Evolutionary conservation across 164 flowering plant species (phyloP).

Genomic region (Magnolia sinica): DNA sequence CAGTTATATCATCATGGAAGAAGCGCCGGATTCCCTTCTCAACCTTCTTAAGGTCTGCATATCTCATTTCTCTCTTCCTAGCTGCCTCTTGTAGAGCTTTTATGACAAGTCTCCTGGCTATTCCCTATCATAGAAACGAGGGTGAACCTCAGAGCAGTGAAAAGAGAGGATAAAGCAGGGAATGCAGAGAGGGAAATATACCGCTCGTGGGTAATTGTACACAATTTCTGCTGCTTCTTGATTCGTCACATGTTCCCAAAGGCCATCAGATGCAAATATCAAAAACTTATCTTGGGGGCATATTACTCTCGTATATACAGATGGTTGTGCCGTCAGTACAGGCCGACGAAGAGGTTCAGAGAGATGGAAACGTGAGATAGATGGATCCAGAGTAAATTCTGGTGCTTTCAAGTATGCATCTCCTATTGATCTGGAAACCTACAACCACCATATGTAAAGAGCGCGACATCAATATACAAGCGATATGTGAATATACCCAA

Average conservation of each 20-base stretch:
- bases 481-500: neutral
- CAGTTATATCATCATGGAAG: conserved; percentile 78
- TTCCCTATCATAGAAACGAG: conserved; percentile 46
- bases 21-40: conserved; percentile 47
- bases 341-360: conserved; percentile 57
- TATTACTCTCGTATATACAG: conserved; percentile 37
- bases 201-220: conserved; percentile 47
- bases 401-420: conserved; percentile 84
- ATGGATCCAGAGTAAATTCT: conserved; percentile 52
- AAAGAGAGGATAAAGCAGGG: neutral
- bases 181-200: conserved; percentile 11
- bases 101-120: conserved; percentile 60
- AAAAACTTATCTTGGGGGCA: conserved; percentile 56
- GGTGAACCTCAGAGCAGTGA: neutral
- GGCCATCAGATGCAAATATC: conserved; percentile 91
- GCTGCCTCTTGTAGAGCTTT: conserved; percentile 57
- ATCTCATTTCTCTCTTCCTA: conserved; percentile 49
- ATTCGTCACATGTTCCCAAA: conserved; percentile 76
- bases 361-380: conserved; percentile 49
- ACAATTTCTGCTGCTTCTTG: conserved; percentile 76
- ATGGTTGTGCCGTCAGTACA: conserved; percentile 67
- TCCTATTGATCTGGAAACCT: conserved; percentile 58
- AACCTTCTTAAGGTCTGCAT: conserved; percentile 46
- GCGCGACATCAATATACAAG: neutral
- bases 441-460: neutral